These are phyloP conservation scores for Hymenoscyphus occultus DNA, from an alignment of 2,329 filamentous ascomycete species.

Conservation along the genomic window DNA sequence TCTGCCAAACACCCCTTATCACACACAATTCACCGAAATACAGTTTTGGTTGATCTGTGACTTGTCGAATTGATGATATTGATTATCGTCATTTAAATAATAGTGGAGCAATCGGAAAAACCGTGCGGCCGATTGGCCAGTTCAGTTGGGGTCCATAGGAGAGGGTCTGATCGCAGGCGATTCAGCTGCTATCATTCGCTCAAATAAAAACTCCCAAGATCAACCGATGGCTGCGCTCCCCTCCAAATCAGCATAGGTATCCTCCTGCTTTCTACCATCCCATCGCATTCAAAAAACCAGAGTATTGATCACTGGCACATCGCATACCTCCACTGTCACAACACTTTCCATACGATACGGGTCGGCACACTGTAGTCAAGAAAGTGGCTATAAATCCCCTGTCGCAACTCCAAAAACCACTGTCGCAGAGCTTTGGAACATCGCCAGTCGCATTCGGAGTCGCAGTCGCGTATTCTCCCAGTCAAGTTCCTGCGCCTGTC, in stretches of 20 bases:
- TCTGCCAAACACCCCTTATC: no score
- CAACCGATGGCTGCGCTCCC: neutral
- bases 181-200: constrained; percentile 7
- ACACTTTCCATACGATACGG: neutral
- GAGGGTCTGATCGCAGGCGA: neutral
- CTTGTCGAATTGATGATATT: constrained; percentile 4
- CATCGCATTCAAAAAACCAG: constrained; percentile 4
- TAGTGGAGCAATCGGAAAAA: neutral
- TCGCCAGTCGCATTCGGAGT: constrained; percentile 7
- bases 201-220: constrained; percentile 2
- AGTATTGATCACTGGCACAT: constrained; percentile 5
- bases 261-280: neutral
- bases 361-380: neutral
- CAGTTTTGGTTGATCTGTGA: constrained; percentile 2
- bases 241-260: constrained; percentile 2
- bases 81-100: neutral
- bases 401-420: neutral
- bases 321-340: neutral
- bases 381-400: constrained; percentile 2
- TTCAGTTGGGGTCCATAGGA: neutral
- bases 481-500: constrained; percentile 11
- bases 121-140: neutral
- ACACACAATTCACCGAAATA: neutral
- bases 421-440: constrained; percentile 6
- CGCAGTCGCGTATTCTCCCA: constrained; percentile 13